Evolutionary conservation across 2,329 filamentous ascomycete species (phyloP).

Genomic region (Penicillium verrucosum): DNA sequence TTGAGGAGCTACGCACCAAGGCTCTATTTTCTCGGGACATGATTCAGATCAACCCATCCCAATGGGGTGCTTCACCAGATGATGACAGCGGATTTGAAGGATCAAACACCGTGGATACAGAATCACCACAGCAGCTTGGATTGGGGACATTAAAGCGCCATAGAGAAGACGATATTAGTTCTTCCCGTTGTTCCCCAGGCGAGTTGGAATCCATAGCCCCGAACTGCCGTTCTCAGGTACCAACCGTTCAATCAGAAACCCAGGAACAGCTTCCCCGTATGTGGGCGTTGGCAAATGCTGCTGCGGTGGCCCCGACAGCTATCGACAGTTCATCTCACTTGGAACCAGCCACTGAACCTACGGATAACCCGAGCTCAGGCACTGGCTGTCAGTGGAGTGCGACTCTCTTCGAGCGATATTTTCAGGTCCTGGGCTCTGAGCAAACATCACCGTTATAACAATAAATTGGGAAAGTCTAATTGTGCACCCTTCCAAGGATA

Average conservation of each 20-base stretch:
- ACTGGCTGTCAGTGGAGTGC: conserved; percentile 21
- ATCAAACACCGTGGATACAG: background rate
- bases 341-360: background rate
- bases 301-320: background rate
- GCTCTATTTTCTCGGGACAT: background rate
- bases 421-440: conserved; percentile 8
- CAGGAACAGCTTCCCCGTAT: background rate
- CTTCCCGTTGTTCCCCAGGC: background rate
- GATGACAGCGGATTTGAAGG: background rate
- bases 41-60: background rate
- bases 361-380: conserved; percentile 13
- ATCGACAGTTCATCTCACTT: background rate
- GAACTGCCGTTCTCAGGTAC: background rate
- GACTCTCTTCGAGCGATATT: conserved; percentile 15
- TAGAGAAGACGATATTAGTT: background rate
- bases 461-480: too few species aligned
- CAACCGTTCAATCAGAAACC: background rate
- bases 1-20: background rate
- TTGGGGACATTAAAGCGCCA: background rate
- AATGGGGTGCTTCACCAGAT: background rate
- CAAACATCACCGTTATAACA: background rate
- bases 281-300: background rate
- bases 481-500: too few species aligned
- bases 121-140: background rate
- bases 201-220: background rate